These are phyloP conservation scores for Vitis amurensis DNA, from an alignment of 164 flowering plant species.

Conservation along the genomic window DNA sequence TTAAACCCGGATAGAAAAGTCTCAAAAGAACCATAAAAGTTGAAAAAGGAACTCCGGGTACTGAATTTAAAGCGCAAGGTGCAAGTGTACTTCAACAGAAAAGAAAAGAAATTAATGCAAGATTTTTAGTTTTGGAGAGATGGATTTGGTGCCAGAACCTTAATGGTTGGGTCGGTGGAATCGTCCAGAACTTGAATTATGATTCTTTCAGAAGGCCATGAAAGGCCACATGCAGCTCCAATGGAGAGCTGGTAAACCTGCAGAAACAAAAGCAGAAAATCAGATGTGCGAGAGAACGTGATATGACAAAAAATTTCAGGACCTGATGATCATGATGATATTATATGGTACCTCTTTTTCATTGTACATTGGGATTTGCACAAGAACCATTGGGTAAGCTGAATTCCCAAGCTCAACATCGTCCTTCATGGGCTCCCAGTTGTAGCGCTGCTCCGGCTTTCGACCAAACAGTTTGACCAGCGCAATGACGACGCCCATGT, in stretches of 20 bases:
- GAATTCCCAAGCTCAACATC: constrained; percentile 52
- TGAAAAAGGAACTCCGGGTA: too few species aligned
- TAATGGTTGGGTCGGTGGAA: constrained; percentile 68
- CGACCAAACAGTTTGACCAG: constrained; percentile 43
- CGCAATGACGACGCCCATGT: constrained; percentile 49
- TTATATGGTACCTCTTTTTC: constrained; percentile 57
- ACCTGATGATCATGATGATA: not conserved
- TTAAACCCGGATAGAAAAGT: too few species aligned
- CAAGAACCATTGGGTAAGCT: constrained; percentile 59
- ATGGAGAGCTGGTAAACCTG: constrained; percentile 84
- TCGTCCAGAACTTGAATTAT: constrained; percentile 85
- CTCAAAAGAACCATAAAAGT: too few species aligned
- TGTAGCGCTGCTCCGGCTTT: constrained; percentile 50
- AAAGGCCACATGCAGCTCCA: constrained; percentile 83
- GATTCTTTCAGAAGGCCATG: constrained; percentile 78
- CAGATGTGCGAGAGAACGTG: too few species aligned
- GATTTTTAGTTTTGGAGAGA: too few species aligned
- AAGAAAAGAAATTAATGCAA: too few species aligned
- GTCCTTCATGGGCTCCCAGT: constrained; percentile 48
- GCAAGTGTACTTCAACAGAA: too few species aligned
- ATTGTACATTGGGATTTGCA: constrained; percentile 89
- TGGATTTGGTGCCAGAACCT: constrained; percentile 34
- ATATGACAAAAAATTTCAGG: too few species aligned
- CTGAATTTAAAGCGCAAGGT: too few species aligned
- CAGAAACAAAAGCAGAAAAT: not conserved